Evolutionary conservation across 805 yeast species (phyloP).

Genomic region (Starmerella bombicola): DNA sequence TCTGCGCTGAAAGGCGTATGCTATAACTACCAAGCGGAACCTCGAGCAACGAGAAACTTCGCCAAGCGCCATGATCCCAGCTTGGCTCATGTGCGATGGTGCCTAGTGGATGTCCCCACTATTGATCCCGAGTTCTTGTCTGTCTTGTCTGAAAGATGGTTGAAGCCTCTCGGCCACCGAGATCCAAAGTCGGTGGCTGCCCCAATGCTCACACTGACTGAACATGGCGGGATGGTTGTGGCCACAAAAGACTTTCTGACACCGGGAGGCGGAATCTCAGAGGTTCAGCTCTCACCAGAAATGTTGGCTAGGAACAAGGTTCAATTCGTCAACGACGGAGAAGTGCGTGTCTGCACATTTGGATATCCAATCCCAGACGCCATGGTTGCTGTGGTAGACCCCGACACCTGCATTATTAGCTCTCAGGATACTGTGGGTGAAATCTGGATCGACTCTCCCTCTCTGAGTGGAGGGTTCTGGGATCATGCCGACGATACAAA

Average conservation of each 20-base stretch:
- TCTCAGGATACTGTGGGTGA: constrained; percentile 80
- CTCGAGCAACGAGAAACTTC: constrained; percentile 69
- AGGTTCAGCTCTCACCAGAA: constrained; percentile 57
- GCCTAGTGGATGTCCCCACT: constrained; percentile 73
- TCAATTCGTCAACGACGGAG: constrained; percentile 43
- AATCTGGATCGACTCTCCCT: constrained; percentile 92
- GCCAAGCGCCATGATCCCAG: constrained; percentile 65
- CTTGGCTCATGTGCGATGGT: constrained; percentile 73
- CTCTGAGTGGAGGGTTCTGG: constrained; percentile 83
- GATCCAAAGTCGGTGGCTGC: constrained; percentile 65
- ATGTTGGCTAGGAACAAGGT: constrained; percentile 63
- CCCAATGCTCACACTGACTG: constrained; percentile 78
- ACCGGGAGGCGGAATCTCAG: constrained; percentile 39
- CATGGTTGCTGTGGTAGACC: constrained; percentile 84
- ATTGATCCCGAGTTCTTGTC: constrained; percentile 90
- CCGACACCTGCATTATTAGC: constrained; percentile 69
- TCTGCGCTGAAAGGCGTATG: constrained; percentile 80
- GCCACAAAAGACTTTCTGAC: constrained; percentile 79
- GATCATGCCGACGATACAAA: constrained; percentile 55
- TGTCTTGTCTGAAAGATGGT: constrained; percentile 77
- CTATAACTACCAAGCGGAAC: constrained; percentile 82
- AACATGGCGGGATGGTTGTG: constrained; percentile 92
- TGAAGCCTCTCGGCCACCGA: constrained; percentile 76
- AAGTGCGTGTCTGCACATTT: constrained; percentile 59
- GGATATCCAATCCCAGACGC: constrained; percentile 94